Base-by-base conservation (phyloP, 129 eudicot species). In the Silybum marianum region DNA sequence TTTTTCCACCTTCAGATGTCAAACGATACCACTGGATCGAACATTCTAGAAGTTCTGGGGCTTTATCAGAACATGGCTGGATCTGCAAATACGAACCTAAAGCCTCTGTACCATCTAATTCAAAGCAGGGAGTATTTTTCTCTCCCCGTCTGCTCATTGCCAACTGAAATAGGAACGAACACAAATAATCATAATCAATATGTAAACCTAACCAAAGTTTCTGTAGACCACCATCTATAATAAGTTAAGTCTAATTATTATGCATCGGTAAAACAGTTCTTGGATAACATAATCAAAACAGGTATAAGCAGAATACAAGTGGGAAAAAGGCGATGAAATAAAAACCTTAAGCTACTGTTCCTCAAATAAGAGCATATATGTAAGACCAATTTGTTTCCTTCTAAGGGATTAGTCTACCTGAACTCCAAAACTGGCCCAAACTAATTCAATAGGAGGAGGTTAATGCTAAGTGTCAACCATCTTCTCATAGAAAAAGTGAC, bases 21-120 rank as follows among this genome's bases (percentile, higher is more conserved):
- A 84, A 82, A 16, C 96, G 94, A 54, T 90, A 95, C 99, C 99
- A 95, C 79, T 92, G 99, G 79, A 95, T 90, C 4, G 91, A 86
- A 86, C 97, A 95, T 74, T 90, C 93, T 38, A 90, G 87, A 81
- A 92, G 82, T 65, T 92, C 90, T 40, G 91, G 93, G 76, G 91
- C 94, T 71, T 39, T 44, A 75, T 84, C 88, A 16, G 88, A 85
- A 80, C 91, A 86, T 58, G 84, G 92, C 28, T 82, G 90, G 80
- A 95, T 85, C 84, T 77, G 81, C 79, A 95, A 87, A 84, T 72
- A 86, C 13, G 99, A 95, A 76, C 99, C 99, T 88, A 95, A 81
- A 62, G 93, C 85, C 79, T 86, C 97, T 36, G 89, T 79, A 42
- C 99, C 99, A 72, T 92, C 97, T 71, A 95, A 78, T 42, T 95